Evolutionary conservation across 2,329 filamentous ascomycete species (phyloP).

Genomic region (Scytalidium lignicola): DNA sequence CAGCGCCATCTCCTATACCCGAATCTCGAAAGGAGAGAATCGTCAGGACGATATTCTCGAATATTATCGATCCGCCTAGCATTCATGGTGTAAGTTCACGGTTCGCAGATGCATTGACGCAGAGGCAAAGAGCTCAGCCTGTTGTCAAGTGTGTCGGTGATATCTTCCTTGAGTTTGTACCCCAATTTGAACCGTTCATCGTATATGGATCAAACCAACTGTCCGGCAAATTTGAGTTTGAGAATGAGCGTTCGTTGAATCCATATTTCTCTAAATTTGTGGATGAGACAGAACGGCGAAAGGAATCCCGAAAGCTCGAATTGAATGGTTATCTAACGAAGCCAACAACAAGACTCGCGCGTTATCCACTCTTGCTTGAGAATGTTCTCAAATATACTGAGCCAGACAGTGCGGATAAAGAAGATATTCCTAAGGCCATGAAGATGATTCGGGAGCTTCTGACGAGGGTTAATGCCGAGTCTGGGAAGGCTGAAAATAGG

Average conservation of each 20-base stretch:
- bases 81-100: slow-evolving; percentile 88
- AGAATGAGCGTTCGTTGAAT: slow-evolving; percentile 88
- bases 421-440: slow-evolving; percentile 87
- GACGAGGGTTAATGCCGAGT: slow-evolving; percentile 85
- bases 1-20: slow-evolving; percentile 74
- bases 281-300: slow-evolving; percentile 91
- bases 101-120: slow-evolving; percentile 82
- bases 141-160: slow-evolving; percentile 89
- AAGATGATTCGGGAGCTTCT: slow-evolving; percentile 82
- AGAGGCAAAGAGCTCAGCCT: slow-evolving; percentile 82
- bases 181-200: slow-evolving; percentile 93
- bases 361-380: slow-evolving; percentile 88
- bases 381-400: slow-evolving; percentile 89
- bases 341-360: slow-evolving; percentile 87
- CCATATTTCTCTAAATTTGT: slow-evolving; percentile 84
- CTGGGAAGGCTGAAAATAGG: slow-evolving; percentile 94
- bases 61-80: slow-evolving; percentile 76
- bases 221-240: slow-evolving; percentile 96
- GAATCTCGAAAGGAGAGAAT: slow-evolving; percentile 83
- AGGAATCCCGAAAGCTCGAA: slow-evolving; percentile 94
- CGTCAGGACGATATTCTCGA: slow-evolving; percentile 90
- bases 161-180: slow-evolving; percentile 88
- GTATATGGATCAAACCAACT: slow-evolving; percentile 93
- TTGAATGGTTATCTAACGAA: slow-evolving; percentile 97
- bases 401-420: slow-evolving; percentile 81